These are phyloP conservation scores for Lolium rigidum DNA, from an alignment of 176 grass and related monocot species.

Conservation along the genomic window DNA sequence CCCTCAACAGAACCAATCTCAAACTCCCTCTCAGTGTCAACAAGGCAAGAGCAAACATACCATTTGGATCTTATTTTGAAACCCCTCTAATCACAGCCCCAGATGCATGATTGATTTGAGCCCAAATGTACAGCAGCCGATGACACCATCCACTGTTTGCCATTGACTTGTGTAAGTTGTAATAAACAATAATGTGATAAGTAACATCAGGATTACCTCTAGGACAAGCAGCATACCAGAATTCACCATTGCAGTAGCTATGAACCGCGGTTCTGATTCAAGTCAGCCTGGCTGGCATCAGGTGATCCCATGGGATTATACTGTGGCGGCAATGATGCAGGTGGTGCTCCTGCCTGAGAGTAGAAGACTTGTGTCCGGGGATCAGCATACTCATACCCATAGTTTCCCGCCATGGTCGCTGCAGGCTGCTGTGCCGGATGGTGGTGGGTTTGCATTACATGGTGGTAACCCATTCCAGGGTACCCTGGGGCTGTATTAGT, in stretches of 20 bases:
- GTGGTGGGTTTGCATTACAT: constrained; percentile 78
- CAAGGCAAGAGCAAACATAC: constrained; percentile 42
- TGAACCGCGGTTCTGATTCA: constrained; percentile 50
- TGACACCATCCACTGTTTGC: constrained; percentile 36
- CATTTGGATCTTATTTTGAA: constrained; percentile 39
- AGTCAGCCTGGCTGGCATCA: constrained; percentile 52
- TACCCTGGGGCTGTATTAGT: constrained; percentile 54
- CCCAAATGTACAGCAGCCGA: constrained; percentile 45
- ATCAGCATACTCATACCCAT: constrained; percentile 81
- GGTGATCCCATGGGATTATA: constrained; percentile 63
- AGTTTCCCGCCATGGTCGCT: constrained; percentile 53
- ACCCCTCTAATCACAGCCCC: constrained; percentile 23
- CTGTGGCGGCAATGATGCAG: constrained; percentile 61
- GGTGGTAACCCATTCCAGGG: constrained; percentile 73
- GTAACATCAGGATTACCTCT: constrained; percentile 48
- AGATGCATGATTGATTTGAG: constrained; percentile 46
- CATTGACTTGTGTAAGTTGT: constrained; percentile 43
- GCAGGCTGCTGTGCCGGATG: constrained; percentile 45
- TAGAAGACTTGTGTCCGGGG: constrained; percentile 70
- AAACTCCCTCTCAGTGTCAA: constrained; percentile 26
- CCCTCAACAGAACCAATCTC: constrained; percentile 33
- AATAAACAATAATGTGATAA: constrained; percentile 56
- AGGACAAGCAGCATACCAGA: constrained; percentile 46
- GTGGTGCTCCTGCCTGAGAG: constrained; percentile 63
- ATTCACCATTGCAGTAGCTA: constrained; percentile 40